Conservation (phyloP, 805 yeast species). For the Candida rishiriensis region DNA sequence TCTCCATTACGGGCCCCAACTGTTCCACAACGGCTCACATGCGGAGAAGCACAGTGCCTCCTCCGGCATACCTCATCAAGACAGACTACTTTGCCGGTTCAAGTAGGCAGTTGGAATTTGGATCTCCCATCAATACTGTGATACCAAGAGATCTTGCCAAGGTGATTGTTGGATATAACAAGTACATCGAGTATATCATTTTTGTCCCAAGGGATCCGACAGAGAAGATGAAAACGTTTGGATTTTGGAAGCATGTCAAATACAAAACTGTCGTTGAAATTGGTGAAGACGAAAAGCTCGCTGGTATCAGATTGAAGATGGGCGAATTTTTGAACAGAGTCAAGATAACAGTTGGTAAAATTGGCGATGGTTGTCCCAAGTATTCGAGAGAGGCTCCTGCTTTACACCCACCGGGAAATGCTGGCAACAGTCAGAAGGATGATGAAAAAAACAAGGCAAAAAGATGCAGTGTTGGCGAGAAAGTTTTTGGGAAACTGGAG, state of each 20-base stretch:
- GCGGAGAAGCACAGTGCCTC: not conserved
- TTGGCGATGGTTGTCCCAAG: not conserved
- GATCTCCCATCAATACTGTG: constrained; percentile 4
- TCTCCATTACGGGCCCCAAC: not conserved
- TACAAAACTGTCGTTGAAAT: constrained; percentile 3
- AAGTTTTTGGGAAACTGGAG: not conserved
- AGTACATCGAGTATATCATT: constrained; percentile 13
- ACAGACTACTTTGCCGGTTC: constrained; percentile 9
- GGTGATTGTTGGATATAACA: constrained; percentile 14
- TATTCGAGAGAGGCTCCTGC: not conserved
- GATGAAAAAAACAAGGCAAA: too few species aligned
- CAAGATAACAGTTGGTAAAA: constrained; percentile 4
- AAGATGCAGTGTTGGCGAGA: not conserved
- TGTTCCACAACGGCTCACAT: not conserved
- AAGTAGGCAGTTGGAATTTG: constrained; percentile 5
- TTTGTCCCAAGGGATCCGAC: constrained; percentile 1
- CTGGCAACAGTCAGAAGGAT: not conserved
- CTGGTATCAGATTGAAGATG: constrained; percentile 7
- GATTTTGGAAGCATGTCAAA: constrained; percentile 7
- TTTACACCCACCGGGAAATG: not conserved
- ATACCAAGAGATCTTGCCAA: constrained; percentile 9
- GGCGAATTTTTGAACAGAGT: constrained; percentile 11
- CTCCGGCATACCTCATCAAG: constrained; percentile 12
- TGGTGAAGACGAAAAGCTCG: constrained; percentile 9
- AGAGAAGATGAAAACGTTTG: constrained; percentile 11